These are phyloP conservation scores for Zizania latifolia DNA, from an alignment of 176 grass and related monocot species.

Conservation along the genomic window DNA sequence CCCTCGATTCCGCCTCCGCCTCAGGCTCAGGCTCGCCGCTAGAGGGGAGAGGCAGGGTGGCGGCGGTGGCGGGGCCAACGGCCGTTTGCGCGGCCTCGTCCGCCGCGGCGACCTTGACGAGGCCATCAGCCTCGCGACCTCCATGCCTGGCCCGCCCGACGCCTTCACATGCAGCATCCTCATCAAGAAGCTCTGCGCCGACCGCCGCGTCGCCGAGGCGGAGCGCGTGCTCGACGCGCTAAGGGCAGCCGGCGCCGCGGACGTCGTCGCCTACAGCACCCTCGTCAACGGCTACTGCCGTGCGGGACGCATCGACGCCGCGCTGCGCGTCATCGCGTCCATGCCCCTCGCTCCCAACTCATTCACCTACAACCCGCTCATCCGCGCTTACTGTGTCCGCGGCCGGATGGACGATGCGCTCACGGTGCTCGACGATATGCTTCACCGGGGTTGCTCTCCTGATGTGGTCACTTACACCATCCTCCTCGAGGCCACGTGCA, in stretches of 20 bases:
- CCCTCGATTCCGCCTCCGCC: background rate
- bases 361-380: slow-evolving; percentile 42
- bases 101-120: slow-evolving; percentile 17
- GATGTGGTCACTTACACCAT: slow-evolving; percentile 36
- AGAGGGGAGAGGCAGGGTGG: background rate
- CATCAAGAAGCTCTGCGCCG: slow-evolving; percentile 36
- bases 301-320: slow-evolving; percentile 8
- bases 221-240: slow-evolving; percentile 21
- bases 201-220: slow-evolving; percentile 17
- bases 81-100: slow-evolving; percentile 22
- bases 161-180: slow-evolving; percentile 35
- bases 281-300: slow-evolving; percentile 41
- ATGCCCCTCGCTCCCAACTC: slow-evolving; percentile 33
- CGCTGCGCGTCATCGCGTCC: slow-evolving; percentile 16
- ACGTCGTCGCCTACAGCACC: slow-evolving; percentile 42
- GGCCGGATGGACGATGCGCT: slow-evolving; percentile 14
- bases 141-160: background rate
- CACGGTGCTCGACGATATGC: slow-evolving; percentile 38
- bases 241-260: background rate
- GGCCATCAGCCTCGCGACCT: slow-evolving; percentile 5
- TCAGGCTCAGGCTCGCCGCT: no score
- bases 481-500: slow-evolving; percentile 2
- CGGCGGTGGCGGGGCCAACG: background rate
- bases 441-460: slow-evolving; percentile 19
- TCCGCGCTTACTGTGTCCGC: slow-evolving; percentile 18